Conservation (phyloP, 2,329 filamentous ascomycete species). For the Neospermospora avenae region DNA sequence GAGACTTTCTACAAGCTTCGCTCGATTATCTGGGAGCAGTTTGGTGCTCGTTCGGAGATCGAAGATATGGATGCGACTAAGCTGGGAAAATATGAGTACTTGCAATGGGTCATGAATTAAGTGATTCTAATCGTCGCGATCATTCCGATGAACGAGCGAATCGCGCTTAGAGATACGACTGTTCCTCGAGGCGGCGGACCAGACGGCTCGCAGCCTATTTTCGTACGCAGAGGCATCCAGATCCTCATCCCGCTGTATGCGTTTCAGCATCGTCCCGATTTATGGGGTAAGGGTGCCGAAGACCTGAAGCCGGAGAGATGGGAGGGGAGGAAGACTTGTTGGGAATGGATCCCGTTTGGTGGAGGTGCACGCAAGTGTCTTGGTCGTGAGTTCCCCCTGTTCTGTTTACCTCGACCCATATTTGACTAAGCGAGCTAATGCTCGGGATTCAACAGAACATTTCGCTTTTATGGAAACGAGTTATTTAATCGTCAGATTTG, state of each 20-base stretch:
- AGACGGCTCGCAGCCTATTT: conserved; percentile 30
- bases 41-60: conserved; percentile 30
- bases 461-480: conserved; percentile 32
- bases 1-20: conserved; percentile 42
- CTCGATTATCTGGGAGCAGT: conserved; percentile 36
- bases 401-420: not conserved
- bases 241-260: conserved; percentile 25
- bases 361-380: conserved; percentile 68
- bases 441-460: conserved; percentile 22
- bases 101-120: conserved; percentile 28
- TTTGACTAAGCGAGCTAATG: conserved; percentile 5
- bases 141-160: conserved; percentile 49
- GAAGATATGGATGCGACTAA: conserved; percentile 12
- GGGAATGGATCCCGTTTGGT: conserved; percentile 76
- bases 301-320: conserved; percentile 30
- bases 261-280: conserved; percentile 42
- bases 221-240: conserved; percentile 30
- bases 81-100: conserved; percentile 24
- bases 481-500: conserved; percentile 29
- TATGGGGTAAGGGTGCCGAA: conserved; percentile 60
- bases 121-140: conserved; percentile 46
- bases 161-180: conserved; percentile 43
- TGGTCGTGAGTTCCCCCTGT: conserved; percentile 43
- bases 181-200: conserved; percentile 36
- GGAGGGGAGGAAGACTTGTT: conserved; percentile 53